Base-by-base conservation (phyloP, 306 rosid species). In the cucumber (Cucumis sativus) region DNA sequence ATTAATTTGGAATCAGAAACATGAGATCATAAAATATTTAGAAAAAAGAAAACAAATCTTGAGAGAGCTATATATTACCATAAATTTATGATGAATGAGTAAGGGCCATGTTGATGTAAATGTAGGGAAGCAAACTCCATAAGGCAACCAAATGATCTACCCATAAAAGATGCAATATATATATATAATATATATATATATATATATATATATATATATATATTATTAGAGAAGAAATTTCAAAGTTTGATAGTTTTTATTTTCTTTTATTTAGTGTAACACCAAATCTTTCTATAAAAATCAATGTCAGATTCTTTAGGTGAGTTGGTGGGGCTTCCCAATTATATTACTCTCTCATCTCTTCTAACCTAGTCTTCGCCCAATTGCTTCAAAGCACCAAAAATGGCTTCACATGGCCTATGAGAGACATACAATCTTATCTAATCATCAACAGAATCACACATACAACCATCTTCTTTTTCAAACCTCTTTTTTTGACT, bases 241-340 rank as follows among this genome's bases (percentile, higher is more conserved):
- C 30, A 41, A 68, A 41, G 1, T 54, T 68, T 67, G 35, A 65
- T 65, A 39, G 72, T 21, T 10, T 65, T 37, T 39, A 16, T 11
- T 47, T 47, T 13, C 5, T 33, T 33, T 33, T 33, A 33, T 33
- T 47, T 47, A 12, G 1, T 47, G 5, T 60, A 60, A 65, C 74
- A 40, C 54, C 74, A 41, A 67, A 67, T 67, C 74, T 67, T 67
- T 67, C 74, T 41, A 67, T 67, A 40, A 39, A 67, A 67, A 67
- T 69, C 75, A 69, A 69, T 69, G 75, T 69, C 75, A 69, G 75
- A 69, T 69, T 43, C 37, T 21, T 69, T 43, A 69, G 75, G 57
- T 45, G 75, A 45, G 75, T 12, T 20, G 75, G 57, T 69, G 56
- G 76, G 76, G 76, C 76, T 70, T 70, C 12, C 56, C 75, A 43